Evolutionary conservation across 345 rosid genomes (phyloP).

Genomic region (Eucalyptus globulus): DNA sequence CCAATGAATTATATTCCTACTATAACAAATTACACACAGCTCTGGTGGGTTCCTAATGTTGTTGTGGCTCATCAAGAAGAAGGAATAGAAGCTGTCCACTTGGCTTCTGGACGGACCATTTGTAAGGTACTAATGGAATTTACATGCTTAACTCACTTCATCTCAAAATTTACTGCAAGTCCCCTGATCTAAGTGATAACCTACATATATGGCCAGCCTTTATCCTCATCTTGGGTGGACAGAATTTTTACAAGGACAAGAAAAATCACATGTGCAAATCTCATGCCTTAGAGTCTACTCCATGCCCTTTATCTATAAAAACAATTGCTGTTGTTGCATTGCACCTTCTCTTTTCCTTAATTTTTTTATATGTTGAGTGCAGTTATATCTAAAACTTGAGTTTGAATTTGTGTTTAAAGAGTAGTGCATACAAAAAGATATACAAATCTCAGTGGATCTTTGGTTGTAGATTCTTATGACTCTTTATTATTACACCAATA

Average conservation of each 20-base stretch:
- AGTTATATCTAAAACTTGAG: neutral
- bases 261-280: neutral
- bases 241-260: neutral
- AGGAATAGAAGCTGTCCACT: slow-evolving; percentile 95
- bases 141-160: neutral
- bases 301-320: neutral
- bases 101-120: slow-evolving; percentile 91
- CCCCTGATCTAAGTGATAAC: neutral
- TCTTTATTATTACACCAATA: neutral
- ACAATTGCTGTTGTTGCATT: neutral
- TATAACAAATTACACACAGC: slow-evolving; percentile 85
- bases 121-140: slow-evolving; percentile 49
- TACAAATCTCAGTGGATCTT: neutral
- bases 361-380: neutral
- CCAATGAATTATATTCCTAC: slow-evolving; percentile 64
- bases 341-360: neutral
- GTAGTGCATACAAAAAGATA: neutral
- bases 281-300: neutral
- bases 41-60: slow-evolving; percentile 99
- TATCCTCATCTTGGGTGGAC: neutral
- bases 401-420: neutral
- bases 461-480: neutral
- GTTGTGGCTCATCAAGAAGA: slow-evolving; percentile 94
- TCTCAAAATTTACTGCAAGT: neutral
- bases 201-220: neutral